A percentile compares a stretch with the other conserved stretches of the same genome.
These are phyloP conservation scores for Cantharellus anzutake DNA, from an alignment of 768 basidiomycete genomes.

Conservation along the genomic window DNA sequence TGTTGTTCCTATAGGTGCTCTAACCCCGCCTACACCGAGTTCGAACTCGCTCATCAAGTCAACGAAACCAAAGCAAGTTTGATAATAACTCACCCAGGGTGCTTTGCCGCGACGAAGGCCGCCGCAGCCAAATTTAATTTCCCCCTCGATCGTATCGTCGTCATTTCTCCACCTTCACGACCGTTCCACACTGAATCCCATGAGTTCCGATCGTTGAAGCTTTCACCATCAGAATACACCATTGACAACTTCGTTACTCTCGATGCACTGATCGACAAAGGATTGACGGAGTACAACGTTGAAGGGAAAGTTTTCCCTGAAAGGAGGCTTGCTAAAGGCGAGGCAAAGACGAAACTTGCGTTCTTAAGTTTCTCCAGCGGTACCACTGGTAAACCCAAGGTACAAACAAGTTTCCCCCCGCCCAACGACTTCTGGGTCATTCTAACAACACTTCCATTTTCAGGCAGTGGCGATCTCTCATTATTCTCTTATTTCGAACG, in stretches of 20 bases:
- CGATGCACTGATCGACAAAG: conserved; percentile 24
- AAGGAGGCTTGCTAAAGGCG: conserved; percentile 31
- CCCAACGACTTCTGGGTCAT: background rate
- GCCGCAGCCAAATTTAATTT: conserved; percentile 12
- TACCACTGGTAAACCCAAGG: conserved; percentile 45
- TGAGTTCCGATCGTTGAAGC: conserved; percentile 3
- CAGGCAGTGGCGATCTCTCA: conserved; percentile 45
- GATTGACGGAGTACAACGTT: conserved; percentile 24
- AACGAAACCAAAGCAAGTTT: conserved; percentile 7
- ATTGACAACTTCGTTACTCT: background rate
- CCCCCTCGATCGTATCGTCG: conserved; percentile 11
- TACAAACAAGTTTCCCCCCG: background rate
- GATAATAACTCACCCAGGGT: conserved; percentile 7
- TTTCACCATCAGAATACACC: conserved; percentile 1
- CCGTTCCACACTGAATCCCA: background rate
- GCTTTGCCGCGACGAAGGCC: conserved; percentile 2
- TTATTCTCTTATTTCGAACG: conserved; percentile 37
- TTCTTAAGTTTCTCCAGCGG: conserved; percentile 58
- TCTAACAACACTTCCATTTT: background rate
- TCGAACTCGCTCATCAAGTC: conserved; percentile 11
- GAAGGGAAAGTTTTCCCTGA: conserved; percentile 25
- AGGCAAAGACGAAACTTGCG: conserved; percentile 50
- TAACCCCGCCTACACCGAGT: conserved; percentile 10
- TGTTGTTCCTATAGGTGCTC: background rate
- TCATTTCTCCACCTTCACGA: conserved; percentile 1